Conservation (phyloP, 495 filamentous ascomycete species). For the Cladorrhinum samala region DNA sequence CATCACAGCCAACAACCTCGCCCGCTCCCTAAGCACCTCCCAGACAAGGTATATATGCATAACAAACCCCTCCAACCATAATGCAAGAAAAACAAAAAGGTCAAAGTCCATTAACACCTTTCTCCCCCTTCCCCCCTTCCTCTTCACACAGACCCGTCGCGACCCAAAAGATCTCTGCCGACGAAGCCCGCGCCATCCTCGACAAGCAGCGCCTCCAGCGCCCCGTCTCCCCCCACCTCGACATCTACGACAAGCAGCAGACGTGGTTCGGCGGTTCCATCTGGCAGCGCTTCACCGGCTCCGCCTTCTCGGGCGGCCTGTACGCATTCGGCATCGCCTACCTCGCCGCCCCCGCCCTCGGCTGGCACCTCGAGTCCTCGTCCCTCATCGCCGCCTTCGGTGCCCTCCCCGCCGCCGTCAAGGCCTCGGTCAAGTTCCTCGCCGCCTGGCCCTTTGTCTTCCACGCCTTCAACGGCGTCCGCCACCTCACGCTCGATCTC, state of each 20-base stretch:
- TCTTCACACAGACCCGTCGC: slow-evolving; percentile 43
- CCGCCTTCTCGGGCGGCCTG: slow-evolving; percentile 61
- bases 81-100: background rate
- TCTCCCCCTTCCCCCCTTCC: background rate
- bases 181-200: slow-evolving; percentile 66
- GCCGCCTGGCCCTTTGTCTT: slow-evolving; percentile 80
- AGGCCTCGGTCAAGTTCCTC: slow-evolving; percentile 65
- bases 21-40: slow-evolving; percentile 19
- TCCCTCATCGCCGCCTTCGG: slow-evolving; percentile 73
- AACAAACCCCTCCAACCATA: background rate
- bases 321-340: slow-evolving; percentile 84
- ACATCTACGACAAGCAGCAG: slow-evolving; percentile 83
- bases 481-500: slow-evolving; percentile 84
- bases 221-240: slow-evolving; percentile 81
- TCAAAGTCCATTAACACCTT: background rate
- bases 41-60: slow-evolving; percentile 30
- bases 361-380: slow-evolving; percentile 79
- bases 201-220: slow-evolving; percentile 75
- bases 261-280: slow-evolving; percentile 67
- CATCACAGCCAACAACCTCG: slow-evolving; percentile 27
- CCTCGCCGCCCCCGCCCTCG: slow-evolving; percentile 70
- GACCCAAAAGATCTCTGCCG: slow-evolving; percentile 52
- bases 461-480: slow-evolving; percentile 80
- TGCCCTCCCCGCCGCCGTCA: slow-evolving; percentile 59
- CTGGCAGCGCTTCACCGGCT: slow-evolving; percentile 77